Base-by-base conservation (phyloP, 2,329 filamentous ascomycete species). In the Nemania bipapillata region DNA sequence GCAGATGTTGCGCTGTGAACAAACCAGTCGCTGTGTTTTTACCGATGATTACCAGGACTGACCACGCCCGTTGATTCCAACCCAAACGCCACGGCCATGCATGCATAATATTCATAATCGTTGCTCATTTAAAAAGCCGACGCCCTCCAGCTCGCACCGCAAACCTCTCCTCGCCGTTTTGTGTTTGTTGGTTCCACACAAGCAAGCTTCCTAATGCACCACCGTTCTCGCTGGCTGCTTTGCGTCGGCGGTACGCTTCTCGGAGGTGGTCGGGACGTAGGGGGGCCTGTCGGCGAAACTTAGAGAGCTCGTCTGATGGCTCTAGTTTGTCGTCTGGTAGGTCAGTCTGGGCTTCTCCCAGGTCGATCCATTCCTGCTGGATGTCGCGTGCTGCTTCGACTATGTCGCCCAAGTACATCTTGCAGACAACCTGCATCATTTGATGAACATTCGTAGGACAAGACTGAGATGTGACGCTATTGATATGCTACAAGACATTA, bases 401-500 rank as follows among this genome's bases (percentile, higher is more conserved):
- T 55, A 95, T 84, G 70, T 93, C 90, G 60, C 91, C 92, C 3
- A 92, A 87, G 77, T 92, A 94, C 69, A 92, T 85, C 80, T 95
- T 95, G 55, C 90, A 89, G 22, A 92, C 91, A 0, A 90, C 89
- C 56, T 89, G 90, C 76, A 94, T 90, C n/a, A 91, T 90, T 24
- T 91, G 89, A 69, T 92, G 90, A 57, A 94, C 90, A 73, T 88
- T 91, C 22, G 87, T 85, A 0, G 91, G 91, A 0, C 93, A 92
- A 1, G 91, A 93, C 77, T 94, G 92, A 0, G 91, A 93, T 8
- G 94, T 90, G 1, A 92, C 93, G 66, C 92, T 91, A 76, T 94
- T 95, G 77, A 93, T 90, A 69, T 94, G 87, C 86, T 90, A 68
- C 4, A 58, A 64, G 63, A 49, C 61, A 61, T 61, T 54, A 61